Conservation (phyloP, 345 rosid species). For the Brassica juncea region DNA sequence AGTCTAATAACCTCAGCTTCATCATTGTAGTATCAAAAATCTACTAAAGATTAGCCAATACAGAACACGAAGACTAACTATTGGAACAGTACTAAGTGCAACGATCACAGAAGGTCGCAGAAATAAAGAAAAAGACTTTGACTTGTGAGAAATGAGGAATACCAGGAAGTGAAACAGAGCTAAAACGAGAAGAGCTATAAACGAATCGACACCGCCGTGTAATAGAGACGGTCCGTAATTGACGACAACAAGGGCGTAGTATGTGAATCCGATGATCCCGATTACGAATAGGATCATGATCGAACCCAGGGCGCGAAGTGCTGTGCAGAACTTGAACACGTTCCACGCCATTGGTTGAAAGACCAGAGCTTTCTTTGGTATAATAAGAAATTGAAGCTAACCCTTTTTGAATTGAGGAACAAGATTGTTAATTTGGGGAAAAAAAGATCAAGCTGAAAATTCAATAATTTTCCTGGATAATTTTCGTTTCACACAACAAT, state of each 20-base stretch:
- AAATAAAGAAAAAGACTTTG: neutral
- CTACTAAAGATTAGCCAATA: conserved; percentile 2
- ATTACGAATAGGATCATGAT: conserved; percentile 67
- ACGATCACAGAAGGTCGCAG: conserved; percentile 11
- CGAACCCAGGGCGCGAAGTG: conserved; percentile 76
- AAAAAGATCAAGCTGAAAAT: neutral
- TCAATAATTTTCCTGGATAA: neutral
- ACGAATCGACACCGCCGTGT: conserved; percentile 55
- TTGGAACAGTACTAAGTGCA: neutral
- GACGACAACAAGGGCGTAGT: conserved; percentile 57
- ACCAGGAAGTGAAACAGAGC: conserved; percentile 67
- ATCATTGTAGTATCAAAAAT: neutral
- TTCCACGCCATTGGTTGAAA: conserved; percentile 57
- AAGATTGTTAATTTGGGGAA: neutral
- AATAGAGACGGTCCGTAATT: conserved; percentile 73
- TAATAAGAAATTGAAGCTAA: neutral
- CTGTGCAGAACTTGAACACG: conserved; percentile 77
- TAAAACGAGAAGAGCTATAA: conserved; percentile 48
- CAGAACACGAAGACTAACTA: neutral
- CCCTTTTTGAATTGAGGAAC: neutral
- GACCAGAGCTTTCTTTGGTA: neutral
- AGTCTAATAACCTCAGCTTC: neutral
- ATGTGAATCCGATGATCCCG: conserved; percentile 62
- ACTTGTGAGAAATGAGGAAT: neutral
- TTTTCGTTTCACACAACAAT: neutral